Conservation (phyloP, 2,329 filamentous ascomycete genomes). For the Hypoxylon sp. region DNA sequence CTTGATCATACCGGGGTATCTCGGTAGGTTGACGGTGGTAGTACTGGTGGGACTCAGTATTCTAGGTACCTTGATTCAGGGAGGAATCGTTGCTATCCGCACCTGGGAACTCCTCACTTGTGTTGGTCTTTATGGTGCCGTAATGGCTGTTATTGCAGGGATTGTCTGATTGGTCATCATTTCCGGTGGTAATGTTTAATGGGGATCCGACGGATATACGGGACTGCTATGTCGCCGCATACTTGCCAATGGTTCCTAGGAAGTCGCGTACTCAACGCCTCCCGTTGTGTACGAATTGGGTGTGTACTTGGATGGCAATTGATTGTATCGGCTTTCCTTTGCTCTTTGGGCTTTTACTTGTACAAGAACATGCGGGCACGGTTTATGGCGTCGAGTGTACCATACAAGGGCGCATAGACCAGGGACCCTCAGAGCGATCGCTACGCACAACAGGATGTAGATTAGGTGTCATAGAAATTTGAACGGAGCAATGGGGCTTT, state of each 20-base stretch:
- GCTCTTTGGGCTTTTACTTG: constrained; percentile 5
- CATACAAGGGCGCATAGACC: constrained; percentile 11
- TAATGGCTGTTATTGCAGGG: constrained; percentile 56
- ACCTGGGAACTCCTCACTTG: constrained; percentile 49
- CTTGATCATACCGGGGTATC: constrained; percentile 68
- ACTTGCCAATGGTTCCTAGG: background rate
- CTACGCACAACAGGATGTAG: constrained; percentile 19
- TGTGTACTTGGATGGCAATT: background rate
- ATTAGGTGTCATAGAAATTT: constrained; percentile 12
- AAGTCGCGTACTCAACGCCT: background rate
- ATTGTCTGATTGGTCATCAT: constrained; percentile 42
- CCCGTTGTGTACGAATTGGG: background rate
- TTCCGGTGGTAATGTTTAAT: constrained; percentile 14
- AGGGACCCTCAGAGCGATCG: background rate
- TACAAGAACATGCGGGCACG: constrained; percentile 2
- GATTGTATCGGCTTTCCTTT: background rate
- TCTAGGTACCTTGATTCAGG: constrained; percentile 51
- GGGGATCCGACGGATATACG: background rate
- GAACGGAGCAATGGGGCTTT: background rate
- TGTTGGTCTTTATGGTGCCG: constrained; percentile 54
- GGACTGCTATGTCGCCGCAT: background rate
- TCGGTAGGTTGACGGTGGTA: constrained; percentile 71
- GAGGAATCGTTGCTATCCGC: constrained; percentile 41
- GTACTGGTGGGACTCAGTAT: constrained; percentile 66
- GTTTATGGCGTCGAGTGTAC: constrained; percentile 19